Evolutionary conservation across 192 early-diverging fungal genomes (phyloP).

Genomic region (Umbelopsis isabellina): DNA sequence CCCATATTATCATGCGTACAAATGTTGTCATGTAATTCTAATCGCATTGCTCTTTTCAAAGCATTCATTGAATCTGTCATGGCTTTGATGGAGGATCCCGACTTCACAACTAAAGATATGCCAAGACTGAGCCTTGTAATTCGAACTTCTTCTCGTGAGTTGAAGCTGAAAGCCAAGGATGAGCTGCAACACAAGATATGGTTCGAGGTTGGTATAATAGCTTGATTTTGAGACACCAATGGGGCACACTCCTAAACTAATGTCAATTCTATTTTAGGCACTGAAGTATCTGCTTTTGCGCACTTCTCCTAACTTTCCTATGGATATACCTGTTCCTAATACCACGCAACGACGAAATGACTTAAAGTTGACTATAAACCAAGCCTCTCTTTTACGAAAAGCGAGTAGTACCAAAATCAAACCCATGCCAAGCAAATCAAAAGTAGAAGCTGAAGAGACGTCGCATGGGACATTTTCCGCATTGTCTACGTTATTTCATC

Average conservation of each 20-base stretch:
- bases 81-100: constrained; percentile 35
- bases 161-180: constrained; percentile 70
- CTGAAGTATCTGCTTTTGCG: constrained; percentile 3
- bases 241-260: no score
- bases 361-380: not conserved
- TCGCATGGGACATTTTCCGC: not conserved
- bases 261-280: not conserved
- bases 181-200: constrained; percentile 70
- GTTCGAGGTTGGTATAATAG: constrained; percentile 55
- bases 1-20: not conserved
- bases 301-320: not conserved
- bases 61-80: constrained; percentile 26
- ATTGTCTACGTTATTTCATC: constrained; percentile 3
- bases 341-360: not conserved
- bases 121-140: constrained; percentile 63
- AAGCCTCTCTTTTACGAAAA: constrained; percentile 2
- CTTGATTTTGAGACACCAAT: not conserved
- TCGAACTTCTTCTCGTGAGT: constrained; percentile 63
- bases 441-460: no score
- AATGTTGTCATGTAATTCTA: not conserved
- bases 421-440: not conserved
- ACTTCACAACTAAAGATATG: constrained; percentile 39
- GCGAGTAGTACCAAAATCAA: not conserved
- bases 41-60: not conserved
- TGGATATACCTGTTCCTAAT: not conserved